These are phyloP conservation scores for Liquidambar formosana DNA, from an alignment of 164 flowering plant genomes.

Conservation along the genomic window DNA sequence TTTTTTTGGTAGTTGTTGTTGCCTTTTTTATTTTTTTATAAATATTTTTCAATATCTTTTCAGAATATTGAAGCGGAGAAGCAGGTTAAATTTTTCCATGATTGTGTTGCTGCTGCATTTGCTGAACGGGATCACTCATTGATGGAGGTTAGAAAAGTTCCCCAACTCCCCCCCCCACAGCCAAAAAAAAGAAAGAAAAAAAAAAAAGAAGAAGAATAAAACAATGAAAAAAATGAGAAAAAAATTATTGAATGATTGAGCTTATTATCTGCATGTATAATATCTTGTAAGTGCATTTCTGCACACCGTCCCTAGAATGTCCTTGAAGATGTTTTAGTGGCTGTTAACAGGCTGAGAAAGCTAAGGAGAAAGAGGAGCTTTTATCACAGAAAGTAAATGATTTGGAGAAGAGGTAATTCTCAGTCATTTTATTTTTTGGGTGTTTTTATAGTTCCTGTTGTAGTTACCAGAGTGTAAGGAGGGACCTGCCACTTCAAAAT, in stretches of 20 bases:
- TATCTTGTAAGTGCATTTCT: not conserved
- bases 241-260: not conserved
- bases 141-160: constrained; percentile 82
- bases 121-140: constrained; percentile 86
- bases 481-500: not conserved
- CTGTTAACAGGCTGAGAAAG: constrained; percentile 79
- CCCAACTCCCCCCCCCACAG: no score
- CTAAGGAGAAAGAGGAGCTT: constrained; percentile 82
- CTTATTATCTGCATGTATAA: not conserved
- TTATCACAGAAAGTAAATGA: constrained; percentile 49
- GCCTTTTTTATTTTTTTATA: no score
- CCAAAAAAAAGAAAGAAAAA: no score
- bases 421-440: not conserved
- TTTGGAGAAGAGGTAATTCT: constrained; percentile 51
- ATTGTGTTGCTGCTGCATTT: constrained; percentile 93
- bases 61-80: constrained; percentile 89
- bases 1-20: not conserved
- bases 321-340: constrained; percentile 14
- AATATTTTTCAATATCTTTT: constrained; percentile 11
- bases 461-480: not conserved
- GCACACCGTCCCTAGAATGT: not conserved
- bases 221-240: no score
- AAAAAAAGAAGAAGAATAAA: no score
- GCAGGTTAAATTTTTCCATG: constrained; percentile 90
- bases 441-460: not conserved